phyloP scores from a whole-genome alignment of 768 basidiomycete genomes.

The Coprinopsis sp. region DNA sequence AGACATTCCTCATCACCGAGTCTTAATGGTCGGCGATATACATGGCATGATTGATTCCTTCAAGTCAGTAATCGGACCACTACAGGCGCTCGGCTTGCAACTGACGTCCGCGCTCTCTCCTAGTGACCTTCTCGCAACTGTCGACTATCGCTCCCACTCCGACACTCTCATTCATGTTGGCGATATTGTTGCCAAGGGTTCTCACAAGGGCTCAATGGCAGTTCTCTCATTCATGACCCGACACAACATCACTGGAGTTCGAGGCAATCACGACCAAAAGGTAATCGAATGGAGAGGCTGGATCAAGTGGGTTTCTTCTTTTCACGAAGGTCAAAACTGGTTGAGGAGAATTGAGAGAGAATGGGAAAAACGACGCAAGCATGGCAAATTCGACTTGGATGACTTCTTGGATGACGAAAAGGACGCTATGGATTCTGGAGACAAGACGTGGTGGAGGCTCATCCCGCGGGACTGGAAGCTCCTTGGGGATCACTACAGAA shows the following conservation, averaged over 20 bases:
- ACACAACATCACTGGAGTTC: conserved; percentile 69
- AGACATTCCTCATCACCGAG: conserved; percentile 52
- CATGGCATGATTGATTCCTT: conserved; percentile 77
- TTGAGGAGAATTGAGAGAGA: conserved; percentile 42
- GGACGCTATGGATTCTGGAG: neutral
- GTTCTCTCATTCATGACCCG: conserved; percentile 61
- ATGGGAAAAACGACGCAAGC: conserved; percentile 33
- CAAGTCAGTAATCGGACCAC: conserved; percentile 41
- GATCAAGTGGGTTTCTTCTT: conserved; percentile 68
- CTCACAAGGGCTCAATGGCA: conserved; percentile 52
- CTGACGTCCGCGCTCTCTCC: neutral
- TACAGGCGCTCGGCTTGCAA: neutral
- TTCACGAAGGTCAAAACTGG: conserved; percentile 50
- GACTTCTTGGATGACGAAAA: conserved; percentile 1
- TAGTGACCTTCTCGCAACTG: conserved; percentile 58
- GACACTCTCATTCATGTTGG: conserved; percentile 82
- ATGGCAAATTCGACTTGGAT: conserved; percentile 12
- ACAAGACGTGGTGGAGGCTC: conserved; percentile 40
- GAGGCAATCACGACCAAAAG: conserved; percentile 93
- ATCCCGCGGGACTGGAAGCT: conserved; percentile 71
- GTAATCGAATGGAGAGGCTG: conserved; percentile 88
- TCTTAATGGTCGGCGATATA: conserved; percentile 82
- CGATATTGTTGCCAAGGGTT: conserved; percentile 74
- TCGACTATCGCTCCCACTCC: conserved; percentile 52
- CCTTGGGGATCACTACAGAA: conserved; percentile 69